Percentiles rank a stretch among this genome's conserved stretches.
phyloP scores from a whole-genome alignment of 805 yeast species.

The Komagataella mondaviorum region DNA sequence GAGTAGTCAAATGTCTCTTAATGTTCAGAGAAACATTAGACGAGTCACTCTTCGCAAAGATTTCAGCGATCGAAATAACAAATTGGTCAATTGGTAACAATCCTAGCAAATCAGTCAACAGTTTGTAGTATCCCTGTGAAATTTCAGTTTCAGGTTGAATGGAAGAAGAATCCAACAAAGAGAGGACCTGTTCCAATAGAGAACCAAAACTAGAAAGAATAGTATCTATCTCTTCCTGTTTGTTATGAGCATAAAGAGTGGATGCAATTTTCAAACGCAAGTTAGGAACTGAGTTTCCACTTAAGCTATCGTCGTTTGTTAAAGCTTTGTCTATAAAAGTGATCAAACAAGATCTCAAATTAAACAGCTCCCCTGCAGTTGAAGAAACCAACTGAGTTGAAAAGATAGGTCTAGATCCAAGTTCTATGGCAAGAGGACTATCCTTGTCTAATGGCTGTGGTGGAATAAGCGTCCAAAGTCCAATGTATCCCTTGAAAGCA shows the following conservation, averaged over 20 bases:
- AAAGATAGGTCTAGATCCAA: slow-evolving; percentile 45
- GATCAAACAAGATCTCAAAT: slow-evolving; percentile 36
- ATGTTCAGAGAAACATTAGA: slow-evolving; percentile 31
- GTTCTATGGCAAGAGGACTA: slow-evolving; percentile 15
- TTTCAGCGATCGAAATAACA: slow-evolving; percentile 41
- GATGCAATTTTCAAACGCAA: slow-evolving; percentile 25
- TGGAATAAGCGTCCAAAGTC: slow-evolving; percentile 38
- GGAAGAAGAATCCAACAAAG: background rate
- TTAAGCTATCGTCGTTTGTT: slow-evolving; percentile 18
- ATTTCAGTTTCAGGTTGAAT: slow-evolving; percentile 25
- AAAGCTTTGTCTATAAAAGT: slow-evolving; percentile 38
- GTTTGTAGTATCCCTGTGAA: slow-evolving; percentile 30
- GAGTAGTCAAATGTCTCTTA: slow-evolving; percentile 45
- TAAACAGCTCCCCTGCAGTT: slow-evolving; percentile 30
- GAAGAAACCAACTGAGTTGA: slow-evolving; percentile 44
- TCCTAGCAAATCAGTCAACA: slow-evolving; percentile 51
- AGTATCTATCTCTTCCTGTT: background rate
- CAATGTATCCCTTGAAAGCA: slow-evolving; percentile 36
- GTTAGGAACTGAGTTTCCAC: slow-evolving; percentile 25
- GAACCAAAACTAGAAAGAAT: background rate
- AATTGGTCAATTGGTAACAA: slow-evolving; percentile 68
- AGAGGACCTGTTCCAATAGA: background rate
- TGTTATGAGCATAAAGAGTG: slow-evolving; percentile 5
- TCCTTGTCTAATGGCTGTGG: slow-evolving; percentile 20
- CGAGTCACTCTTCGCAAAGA: slow-evolving; percentile 19